Base-by-base conservation (phyloP, 768 basidiomycete genomes). In the Hygrocybe punicea region DNA sequence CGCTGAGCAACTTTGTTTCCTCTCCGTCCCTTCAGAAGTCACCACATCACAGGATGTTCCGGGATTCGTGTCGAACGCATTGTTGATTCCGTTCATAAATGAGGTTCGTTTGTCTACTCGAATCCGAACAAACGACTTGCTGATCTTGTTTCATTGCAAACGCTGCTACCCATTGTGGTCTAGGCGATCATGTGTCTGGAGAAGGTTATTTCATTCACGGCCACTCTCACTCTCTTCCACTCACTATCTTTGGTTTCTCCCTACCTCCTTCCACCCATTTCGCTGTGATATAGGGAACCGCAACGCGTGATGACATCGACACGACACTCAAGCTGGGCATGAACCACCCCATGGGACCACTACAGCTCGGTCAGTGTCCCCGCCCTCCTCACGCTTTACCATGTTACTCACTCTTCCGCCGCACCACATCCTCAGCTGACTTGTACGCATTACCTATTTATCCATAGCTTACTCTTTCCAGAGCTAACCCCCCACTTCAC, bases 31-130 rank as follows among this genome's bases (percentile, higher is more conserved):
- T 29, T n/a, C 66, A 94, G 92, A 93, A 79, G 93, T 98, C 1
- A 89, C 93, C 1, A 83, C 82, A 3, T 94, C 93, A 0, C 84
- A 90, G 64, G 95, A 98, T 65, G 91, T 95, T 1, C 95, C 95
- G 3, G 94, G 93, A 4, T 94, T 93, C 70, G 91, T 95, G n/a
- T 91, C 93, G 1, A 95, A 97, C 65, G 93, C 93, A 1, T 80
- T 95, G 29, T 75, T 98, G 44, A 98, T 98, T 92, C 96, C 96
- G 1, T 98, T 94, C 73, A 87, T 98, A 63, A 98, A 98, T 63
- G 96, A 98, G 80, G 86, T 86, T 21, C 35, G 40, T 10, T 11
- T n/a, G 5, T 17, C 40, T 34, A 4, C n/a, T 36, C 23, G 9
- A 14, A 11, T 8, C 40, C 35, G 55, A 46, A 35, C 34, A 5